phyloP scores from a whole-genome alignment of 495 filamentous ascomycete genomes.

The Mycothermus thermophilus region DNA sequence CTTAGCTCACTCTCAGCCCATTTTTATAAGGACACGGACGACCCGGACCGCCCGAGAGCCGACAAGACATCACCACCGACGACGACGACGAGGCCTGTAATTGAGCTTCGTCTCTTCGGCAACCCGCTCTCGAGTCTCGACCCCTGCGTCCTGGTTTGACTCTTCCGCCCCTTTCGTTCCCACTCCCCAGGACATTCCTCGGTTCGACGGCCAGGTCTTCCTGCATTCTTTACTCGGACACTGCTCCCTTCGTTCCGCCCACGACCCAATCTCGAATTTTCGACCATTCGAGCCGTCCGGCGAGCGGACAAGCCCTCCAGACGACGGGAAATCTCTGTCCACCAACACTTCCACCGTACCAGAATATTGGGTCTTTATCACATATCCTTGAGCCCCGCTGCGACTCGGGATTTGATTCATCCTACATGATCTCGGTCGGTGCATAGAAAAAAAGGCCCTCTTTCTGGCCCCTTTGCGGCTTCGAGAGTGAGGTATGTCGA shows the following conservation, averaged over 20 bases:
- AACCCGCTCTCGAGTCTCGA: constrained; percentile 4
- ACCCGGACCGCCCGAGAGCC: constrained; percentile 12
- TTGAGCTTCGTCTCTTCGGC: no score
- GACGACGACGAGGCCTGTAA: no score
- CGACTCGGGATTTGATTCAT: no score
- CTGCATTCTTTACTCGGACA: constrained; percentile 11
- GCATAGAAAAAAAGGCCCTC: constrained; percentile 14
- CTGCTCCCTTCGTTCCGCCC: constrained; percentile 21
- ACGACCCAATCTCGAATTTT: constrained; percentile 3
- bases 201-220: constrained; percentile 26
- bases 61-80: no score
- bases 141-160: constrained; percentile 7
- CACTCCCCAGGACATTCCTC: constrained; percentile 19
- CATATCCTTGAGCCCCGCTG: no score
- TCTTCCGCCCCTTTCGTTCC: no score
- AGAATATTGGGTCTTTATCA: no score
- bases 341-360: no score
- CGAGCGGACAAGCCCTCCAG: no score
- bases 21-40: constrained; percentile 18
- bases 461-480: constrained; percentile 19
- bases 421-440: constrained; percentile 23
- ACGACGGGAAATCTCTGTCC: no score
- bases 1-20: constrained; percentile 13
- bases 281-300: no score
- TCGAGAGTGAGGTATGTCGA: constrained; percentile 27